phyloP scores from a whole-genome alignment of 176 grass and related monocot species.

The Carex pumila region DNA sequence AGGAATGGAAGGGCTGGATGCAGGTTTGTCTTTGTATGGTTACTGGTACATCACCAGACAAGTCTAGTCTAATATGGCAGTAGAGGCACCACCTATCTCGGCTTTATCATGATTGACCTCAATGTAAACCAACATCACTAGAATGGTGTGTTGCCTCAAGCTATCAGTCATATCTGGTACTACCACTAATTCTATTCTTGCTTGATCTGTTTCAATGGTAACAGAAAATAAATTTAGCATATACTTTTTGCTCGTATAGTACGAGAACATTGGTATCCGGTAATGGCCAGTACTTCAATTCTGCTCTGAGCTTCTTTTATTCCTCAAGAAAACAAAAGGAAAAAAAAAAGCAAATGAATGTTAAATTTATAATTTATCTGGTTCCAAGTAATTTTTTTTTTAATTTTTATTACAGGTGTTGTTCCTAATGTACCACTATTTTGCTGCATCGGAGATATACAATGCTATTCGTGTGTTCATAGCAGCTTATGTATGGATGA shows the following conservation, averaged over 20 bases:
- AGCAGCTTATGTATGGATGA: slow-evolving; percentile 90
- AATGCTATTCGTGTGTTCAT: slow-evolving; percentile 90
- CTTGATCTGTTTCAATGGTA: background rate
- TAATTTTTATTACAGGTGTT: slow-evolving; percentile 44
- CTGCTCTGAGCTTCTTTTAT: background rate
- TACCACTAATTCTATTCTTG: background rate
- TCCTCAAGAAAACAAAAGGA: background rate
- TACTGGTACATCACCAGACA: background rate
- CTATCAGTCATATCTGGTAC: background rate
- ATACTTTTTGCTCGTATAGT: background rate
- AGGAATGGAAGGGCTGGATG: slow-evolving; percentile 96
- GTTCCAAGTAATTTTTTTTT: slow-evolving; percentile 9
- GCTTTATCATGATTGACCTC: background rate
- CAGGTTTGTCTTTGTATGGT: slow-evolving; percentile 45
- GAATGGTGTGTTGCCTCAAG: background rate
- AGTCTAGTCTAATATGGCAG: background rate
- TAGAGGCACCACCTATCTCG: background rate
- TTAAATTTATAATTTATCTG: background rate
- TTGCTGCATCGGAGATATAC: slow-evolving; percentile 87
- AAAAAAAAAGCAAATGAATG: background rate
- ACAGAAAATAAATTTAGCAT: background rate
- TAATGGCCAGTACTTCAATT: background rate
- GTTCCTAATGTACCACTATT: slow-evolving; percentile 92
- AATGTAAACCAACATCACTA: background rate
- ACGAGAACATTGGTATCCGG: background rate